These are phyloP conservation scores for Lasiosphaeriaceae sp. DNA, from an alignment of 495 filamentous ascomycete genomes.

Conservation along the genomic window DNA sequence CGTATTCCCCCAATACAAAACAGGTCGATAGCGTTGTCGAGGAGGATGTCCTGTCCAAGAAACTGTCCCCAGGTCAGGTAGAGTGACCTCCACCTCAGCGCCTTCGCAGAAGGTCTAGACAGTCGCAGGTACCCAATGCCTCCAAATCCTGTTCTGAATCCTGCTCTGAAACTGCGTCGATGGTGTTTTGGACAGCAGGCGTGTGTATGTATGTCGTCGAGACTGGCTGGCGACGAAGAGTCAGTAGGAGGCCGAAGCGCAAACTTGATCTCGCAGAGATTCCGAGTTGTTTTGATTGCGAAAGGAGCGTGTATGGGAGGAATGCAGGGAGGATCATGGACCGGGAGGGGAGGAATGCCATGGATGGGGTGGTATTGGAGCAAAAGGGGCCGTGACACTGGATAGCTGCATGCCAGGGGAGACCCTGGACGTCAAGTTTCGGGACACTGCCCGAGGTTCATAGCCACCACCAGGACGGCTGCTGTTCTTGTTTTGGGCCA, in stretches of 20 bases:
- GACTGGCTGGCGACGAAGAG: neutral
- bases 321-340: constrained; percentile 24
- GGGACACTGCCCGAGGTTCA: constrained; percentile 12
- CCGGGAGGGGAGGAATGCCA: constrained; percentile 22
- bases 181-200: neutral
- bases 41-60: neutral
- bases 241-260: constrained; percentile 11
- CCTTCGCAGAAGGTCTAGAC: neutral
- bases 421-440: constrained; percentile 25
- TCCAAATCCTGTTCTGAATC: neutral
- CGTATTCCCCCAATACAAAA: neutral
- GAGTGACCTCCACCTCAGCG: constrained; percentile 5
- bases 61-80: neutral
- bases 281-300: constrained; percentile 19
- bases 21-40: neutral
- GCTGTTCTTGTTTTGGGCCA: neutral
- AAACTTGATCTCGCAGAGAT: neutral
- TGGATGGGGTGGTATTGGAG: constrained; percentile 4
- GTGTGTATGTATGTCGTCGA: constrained; percentile 3
- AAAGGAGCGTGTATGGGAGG: constrained; percentile 14
- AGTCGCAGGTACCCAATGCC: neutral
- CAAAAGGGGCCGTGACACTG: constrained; percentile 19
- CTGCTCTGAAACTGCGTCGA: neutral
- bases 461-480: constrained; percentile 11
- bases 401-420: constrained; percentile 34